phyloP scores from a whole-genome alignment of 2,329 filamentous ascomycete species.

The Scedosporium dehoogii region DNA sequence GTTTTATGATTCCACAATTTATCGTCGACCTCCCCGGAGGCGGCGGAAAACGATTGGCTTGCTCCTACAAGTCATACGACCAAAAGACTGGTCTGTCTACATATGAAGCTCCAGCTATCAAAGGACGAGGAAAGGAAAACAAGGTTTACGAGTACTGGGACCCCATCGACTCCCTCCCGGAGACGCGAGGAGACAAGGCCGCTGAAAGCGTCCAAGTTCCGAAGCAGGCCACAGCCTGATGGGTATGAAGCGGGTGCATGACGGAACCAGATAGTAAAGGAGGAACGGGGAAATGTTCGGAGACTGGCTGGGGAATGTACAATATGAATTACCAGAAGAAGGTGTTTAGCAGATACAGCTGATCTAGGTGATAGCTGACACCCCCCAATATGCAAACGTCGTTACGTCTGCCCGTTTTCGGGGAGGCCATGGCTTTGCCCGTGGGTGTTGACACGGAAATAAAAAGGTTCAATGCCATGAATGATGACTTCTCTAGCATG shows the following conservation, averaged over 20 bases:
- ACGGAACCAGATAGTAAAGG: too few species aligned
- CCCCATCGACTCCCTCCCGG: conserved; percentile 23
- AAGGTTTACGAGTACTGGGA: conserved; percentile 49
- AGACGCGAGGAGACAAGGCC: background rate
- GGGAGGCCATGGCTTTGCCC: too few species aligned
- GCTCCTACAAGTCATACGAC: conserved; percentile 43
- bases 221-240: background rate
- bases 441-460: too few species aligned
- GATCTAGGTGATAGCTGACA: too few species aligned
- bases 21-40: conserved; percentile 54
- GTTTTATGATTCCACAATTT: conserved; percentile 53
- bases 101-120: conserved; percentile 46
- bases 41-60: conserved; percentile 51
- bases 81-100: conserved; percentile 39
- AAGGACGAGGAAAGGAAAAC: conserved; percentile 30
- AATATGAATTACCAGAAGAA: too few species aligned
- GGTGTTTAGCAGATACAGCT: too few species aligned
- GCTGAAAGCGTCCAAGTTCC: background rate
- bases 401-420: too few species aligned
- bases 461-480: too few species aligned
- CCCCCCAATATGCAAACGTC: too few species aligned
- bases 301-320: too few species aligned
- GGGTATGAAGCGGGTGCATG: background rate
- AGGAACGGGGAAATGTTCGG: too few species aligned
- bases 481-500: too few species aligned